These are phyloP conservation scores for Populus trichocarpa DNA, from an alignment of 441 rosid genomes.

Conservation along the genomic window DNA sequence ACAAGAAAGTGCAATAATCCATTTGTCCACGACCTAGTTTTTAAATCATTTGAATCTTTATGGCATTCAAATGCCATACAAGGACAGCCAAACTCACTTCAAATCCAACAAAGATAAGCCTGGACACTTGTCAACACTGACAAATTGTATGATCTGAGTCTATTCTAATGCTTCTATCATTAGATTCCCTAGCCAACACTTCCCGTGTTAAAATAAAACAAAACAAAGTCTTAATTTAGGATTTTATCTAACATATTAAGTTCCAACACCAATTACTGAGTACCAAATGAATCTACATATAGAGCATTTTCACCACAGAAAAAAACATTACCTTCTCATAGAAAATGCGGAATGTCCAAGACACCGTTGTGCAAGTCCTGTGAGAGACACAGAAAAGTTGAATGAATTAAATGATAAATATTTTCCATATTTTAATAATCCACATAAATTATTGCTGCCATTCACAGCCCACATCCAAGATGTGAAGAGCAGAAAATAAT, in stretches of 20 bases:
- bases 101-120: neutral
- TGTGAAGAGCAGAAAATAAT: neutral
- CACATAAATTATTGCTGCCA: neutral
- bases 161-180: neutral
- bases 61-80: neutral
- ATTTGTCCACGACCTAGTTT: neutral
- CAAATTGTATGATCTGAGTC: neutral
- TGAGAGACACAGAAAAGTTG: constrained; percentile 14
- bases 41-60: neutral
- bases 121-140: neutral
- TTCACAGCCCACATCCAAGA: neutral
- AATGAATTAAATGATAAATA: constrained; percentile 15
- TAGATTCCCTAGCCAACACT: neutral
- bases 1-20: constrained; percentile 3
- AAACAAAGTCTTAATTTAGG: neutral
- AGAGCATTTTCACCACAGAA: neutral
- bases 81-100: constrained; percentile 1
- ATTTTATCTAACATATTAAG: neutral
- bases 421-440: neutral
- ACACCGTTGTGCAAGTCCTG: constrained; percentile 95
- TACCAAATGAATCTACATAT: neutral
- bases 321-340: constrained; percentile 73
- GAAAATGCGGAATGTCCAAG: constrained; percentile 91
- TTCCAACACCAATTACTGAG: neutral
- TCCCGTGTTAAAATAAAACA: neutral